Evolutionary conservation across 768 basidiomycete species (phyloP), one percentile per base, ranked within the genome.

Genomic region (Panellus pusillus): DNA sequence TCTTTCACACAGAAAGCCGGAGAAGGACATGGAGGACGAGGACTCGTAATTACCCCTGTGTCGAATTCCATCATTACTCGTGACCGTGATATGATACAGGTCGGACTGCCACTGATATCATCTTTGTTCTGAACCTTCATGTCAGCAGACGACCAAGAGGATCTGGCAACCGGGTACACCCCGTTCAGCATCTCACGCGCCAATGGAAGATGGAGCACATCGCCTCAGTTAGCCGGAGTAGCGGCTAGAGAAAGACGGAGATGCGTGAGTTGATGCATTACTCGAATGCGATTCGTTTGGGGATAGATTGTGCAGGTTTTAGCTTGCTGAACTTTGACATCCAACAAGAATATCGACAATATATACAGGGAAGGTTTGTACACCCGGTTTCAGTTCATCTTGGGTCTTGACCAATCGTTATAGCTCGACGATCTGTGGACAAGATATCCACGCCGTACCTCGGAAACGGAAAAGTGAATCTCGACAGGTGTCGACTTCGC

Each of bases 201-300:
- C 61, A 14, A 64, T 62, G 71, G 45, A 77, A 72, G 40, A 84
- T 89, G 83, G 81, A 87, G 53, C 70, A 79, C 45, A 79, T 91
- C 44, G 78, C 88, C 1, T 87, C 87, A 2, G 80, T 90, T 43
- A 91, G 89, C 64, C 77, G 89, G 37, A 89, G 87, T 61, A 85
- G 89, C 59, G 88, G 89, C 65, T 90, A 20, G 85, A 86, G 61
- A 83, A 80, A 60, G 87, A 82, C 55, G 88, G 89, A 36, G 85
- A 90, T 70, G 77, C 79, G 89, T 91, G 69, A 78, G 89, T 64
- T 45, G 15, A 44, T n/a, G 14, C 29, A 41, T 45, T 41, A 8
- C 15, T n/a, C 6, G 31, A 13, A 27, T 28, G 1, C 35, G 6
- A 13, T 43, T 47, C 44, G 2, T 12, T 60, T 24, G 24, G 24